Evolutionary conservation across 208 protist genomes (phyloP), one percentile per base, ranked within the genome.

Genomic region (Trypanosoma mega): DNA sequence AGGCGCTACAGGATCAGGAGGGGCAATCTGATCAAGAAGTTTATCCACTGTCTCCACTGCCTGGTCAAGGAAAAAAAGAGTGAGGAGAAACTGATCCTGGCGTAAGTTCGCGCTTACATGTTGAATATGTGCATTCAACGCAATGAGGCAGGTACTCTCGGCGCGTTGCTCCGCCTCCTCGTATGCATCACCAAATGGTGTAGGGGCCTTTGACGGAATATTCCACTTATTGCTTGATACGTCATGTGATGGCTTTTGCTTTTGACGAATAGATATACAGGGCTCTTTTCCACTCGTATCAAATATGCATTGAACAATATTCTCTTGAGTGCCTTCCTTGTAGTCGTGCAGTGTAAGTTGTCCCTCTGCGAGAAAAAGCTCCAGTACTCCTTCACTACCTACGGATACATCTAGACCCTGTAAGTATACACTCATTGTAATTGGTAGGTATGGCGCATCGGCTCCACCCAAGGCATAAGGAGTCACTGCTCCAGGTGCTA

Each of bases 81-180:
- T 33, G 26, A 72, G 50, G 47, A 72, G 56, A 45, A 64, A 64
- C 21, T 72, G 56, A 60, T 62, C 37, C 52, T 65, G 47, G 34
- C 63, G 65, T 29, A 72, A 21, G 3, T 52, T 20, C 11, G 47
- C 48, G 21, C 36, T 29, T 14, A 72, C 43, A 5, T 52, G 41
- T 0, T 44, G 3, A 0, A 72, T 41, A 33, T 53, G 52, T 23
- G 44, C 57, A 26, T 37, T 29, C 20, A 72, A 48, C 31, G 47
- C 18, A 27, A 72, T 59, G 12, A 59, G 18, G 26, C 57, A 59
- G 18, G 39, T 72, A 12, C 23, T 41, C 14, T 65, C 57, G 45
- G 43, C 50, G 20, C 45, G 21, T 21, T 21, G 0, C 21, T 72
- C 65, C 14, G 62, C 65, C 24, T 51, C 14, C 26, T 52, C 18